Conservation (phyloP, 2,329 filamentous ascomycete species). For the Neophaeococcomyces aloes region DNA sequence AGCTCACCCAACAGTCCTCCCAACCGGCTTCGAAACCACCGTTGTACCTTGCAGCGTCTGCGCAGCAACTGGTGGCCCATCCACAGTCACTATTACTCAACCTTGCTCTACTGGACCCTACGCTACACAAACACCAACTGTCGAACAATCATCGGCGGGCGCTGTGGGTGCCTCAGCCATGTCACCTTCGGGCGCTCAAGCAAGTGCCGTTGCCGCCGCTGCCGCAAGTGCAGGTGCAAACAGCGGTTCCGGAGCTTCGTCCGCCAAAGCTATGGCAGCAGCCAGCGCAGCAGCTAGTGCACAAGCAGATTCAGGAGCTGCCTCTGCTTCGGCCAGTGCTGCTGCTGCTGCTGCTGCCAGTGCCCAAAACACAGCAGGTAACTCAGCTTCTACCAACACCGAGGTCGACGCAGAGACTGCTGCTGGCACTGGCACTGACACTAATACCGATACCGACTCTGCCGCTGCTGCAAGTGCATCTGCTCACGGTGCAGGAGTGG, state of each 20-base stretch:
- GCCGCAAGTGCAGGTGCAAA: constrained; percentile 9
- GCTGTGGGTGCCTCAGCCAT: neutral
- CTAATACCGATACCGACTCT: constrained; percentile 11
- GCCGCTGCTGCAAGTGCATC: constrained; percentile 3
- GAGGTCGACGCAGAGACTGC: constrained; percentile 5
- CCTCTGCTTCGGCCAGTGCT: constrained; percentile 13
- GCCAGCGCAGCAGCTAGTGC: constrained; percentile 2
- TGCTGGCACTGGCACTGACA: constrained; percentile 15
- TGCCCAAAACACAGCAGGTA: constrained; percentile 8
- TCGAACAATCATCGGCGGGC: neutral
- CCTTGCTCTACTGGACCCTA: constrained; percentile 19
- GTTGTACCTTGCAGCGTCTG: constrained; percentile 17
- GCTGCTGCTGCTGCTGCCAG: constrained; percentile 12
- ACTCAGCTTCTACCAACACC: constrained; percentile 6
- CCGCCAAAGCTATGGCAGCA: neutral
- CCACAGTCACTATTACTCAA: constrained; percentile 18
- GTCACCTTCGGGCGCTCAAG: constrained; percentile 6
- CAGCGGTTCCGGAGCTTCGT: constrained; percentile 5
- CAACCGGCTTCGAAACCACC: constrained; percentile 18
- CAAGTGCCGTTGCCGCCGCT: constrained; percentile 16
- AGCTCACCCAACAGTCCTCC: constrained; percentile 9
- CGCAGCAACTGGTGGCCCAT: constrained; percentile 12
- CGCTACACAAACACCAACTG: constrained; percentile 14
- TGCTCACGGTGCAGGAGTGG: neutral
- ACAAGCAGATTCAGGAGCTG: neutral